Conservation (phyloP, 2,329 filamentous ascomycete species). For the Clathrospora elynae region DNA sequence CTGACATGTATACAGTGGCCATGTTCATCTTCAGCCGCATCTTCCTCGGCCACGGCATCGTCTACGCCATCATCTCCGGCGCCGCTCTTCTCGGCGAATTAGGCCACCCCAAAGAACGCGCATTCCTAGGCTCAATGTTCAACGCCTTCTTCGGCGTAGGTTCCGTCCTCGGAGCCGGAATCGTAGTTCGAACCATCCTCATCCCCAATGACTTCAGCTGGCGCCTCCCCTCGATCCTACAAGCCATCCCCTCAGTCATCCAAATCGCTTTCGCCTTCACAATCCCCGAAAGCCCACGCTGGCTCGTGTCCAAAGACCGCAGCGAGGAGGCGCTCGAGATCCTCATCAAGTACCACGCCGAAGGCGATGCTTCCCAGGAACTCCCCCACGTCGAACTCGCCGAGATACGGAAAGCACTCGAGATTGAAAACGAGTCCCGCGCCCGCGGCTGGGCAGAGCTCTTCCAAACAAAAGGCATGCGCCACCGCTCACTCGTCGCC, state of each 20-base stretch:
- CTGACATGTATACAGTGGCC: conserved; percentile 26
- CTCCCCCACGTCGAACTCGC: conserved; percentile 69
- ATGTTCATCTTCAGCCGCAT: conserved; percentile 66
- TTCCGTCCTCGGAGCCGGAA: conserved; percentile 61
- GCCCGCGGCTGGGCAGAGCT: conserved; percentile 64
- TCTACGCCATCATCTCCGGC: conserved; percentile 66
- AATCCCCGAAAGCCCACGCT: conserved; percentile 69
- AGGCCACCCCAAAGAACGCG: conserved; percentile 70
- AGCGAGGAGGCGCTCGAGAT: conserved; percentile 66
- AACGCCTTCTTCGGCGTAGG: conserved; percentile 71
- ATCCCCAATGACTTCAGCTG: conserved; percentile 68
- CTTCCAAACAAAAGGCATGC: conserved; percentile 66
- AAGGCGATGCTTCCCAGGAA: conserved; percentile 58
- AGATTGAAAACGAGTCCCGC: conserved; percentile 60
- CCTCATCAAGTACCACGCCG: conserved; percentile 68
- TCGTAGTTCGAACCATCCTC: conserved; percentile 66
- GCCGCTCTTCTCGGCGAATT: conserved; percentile 69
- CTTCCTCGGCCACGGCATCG: conserved; percentile 70
- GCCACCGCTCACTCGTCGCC: conserved; percentile 66
- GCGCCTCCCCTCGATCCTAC: conserved; percentile 69
- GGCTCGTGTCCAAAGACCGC: conserved; percentile 67
- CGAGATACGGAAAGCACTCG: conserved; percentile 68
- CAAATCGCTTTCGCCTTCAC: conserved; percentile 67
- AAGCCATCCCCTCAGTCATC: conserved; percentile 65
- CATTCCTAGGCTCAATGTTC: conserved; percentile 68